These are phyloP conservation scores for Picea glauca DNA, from an alignment of 75 land plant genomes.

Conservation along the genomic window DNA sequence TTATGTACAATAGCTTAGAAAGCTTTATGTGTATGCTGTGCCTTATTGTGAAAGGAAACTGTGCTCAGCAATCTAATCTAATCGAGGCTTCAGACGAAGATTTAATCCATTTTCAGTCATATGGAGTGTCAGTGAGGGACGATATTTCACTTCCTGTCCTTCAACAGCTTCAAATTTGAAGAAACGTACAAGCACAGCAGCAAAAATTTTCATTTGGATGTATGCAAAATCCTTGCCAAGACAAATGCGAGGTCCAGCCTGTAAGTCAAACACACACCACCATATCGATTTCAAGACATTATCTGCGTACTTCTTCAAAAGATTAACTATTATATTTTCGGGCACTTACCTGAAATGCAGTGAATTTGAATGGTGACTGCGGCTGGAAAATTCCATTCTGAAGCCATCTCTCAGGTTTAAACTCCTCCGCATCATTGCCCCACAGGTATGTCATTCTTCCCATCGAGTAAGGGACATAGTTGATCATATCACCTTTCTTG, in stretches of 20 bases:
- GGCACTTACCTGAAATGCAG: conserved; percentile 47
- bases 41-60: too few species aligned
- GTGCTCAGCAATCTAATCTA: neutral
- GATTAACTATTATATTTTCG: too few species aligned
- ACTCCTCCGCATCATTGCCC: conserved; percentile 21
- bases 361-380: conserved; percentile 52
- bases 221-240: conserved; percentile 33
- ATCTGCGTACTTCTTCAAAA: too few species aligned
- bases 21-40: too few species aligned
- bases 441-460: conserved; percentile 19
- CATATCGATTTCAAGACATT: neutral
- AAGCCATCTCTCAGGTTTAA: conserved; percentile 27
- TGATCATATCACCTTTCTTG: conserved; percentile 10
- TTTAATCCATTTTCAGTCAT: conserved; percentile 7
- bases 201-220: conserved; percentile 33
- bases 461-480: conserved; percentile 17
- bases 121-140: conserved; percentile 26
- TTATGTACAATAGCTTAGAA: too few species aligned
- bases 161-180: conserved; percentile 15
- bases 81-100: neutral
- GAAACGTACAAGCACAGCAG: conserved; percentile 17
- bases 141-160: conserved; percentile 17
- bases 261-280: neutral
- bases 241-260: conserved; percentile 37
- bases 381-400: conserved; percentile 35